Evolutionary conservation across 257 asterid genomes (phyloP), one percentile per base, ranked within the genome.

Genomic region (Oldenlandia corymbosa): DNA sequence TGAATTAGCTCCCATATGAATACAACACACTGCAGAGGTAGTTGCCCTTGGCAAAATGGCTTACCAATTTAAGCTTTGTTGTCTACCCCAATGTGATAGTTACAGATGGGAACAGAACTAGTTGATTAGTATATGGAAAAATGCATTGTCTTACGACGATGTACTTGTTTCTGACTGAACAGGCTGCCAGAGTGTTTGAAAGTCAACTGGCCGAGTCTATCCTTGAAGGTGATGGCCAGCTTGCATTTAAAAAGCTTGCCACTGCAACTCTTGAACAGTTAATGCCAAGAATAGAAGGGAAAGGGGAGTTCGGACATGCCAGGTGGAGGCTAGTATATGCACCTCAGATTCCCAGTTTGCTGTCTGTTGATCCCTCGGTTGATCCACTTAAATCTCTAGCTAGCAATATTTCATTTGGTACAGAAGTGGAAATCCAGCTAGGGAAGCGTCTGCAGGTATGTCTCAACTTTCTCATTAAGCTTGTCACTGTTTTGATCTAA

Each of bases 221-320:
- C 78, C 75, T 93, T 75, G 97, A 93, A 86, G 83, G 99, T 26
- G 99, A 90, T 58, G 99, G 99, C 20, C 97, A 84, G 78, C 99
- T 93, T 65, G 99, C 99, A 60, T 93, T 93, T 68, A 93, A 93
- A 90, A 93, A 93, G 83, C 99, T 93, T 68, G 99, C 99, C 14
- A 90, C 99, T 58, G 91, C 99, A 37, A 93, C 99, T 9, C 91
- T 93, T 1, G 96, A 85, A 82, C 85, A 90, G 37, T 58, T 93
- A 78, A 93, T 93, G 99, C 99, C 99, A 23, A 82, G 95, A 74
- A 93, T 90, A 75, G 99, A 93, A 81, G 99, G 97, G 64, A 93
- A 87, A 79, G 97, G 99, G 50, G 97, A 93, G 80, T 93, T 93
- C 45, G 99, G 99, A 57, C 96, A 93, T 59, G 99, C 99, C 45